Conservation (phyloP, 192 early-diverging fungal species). For the Entomortierella parvispora region DNA sequence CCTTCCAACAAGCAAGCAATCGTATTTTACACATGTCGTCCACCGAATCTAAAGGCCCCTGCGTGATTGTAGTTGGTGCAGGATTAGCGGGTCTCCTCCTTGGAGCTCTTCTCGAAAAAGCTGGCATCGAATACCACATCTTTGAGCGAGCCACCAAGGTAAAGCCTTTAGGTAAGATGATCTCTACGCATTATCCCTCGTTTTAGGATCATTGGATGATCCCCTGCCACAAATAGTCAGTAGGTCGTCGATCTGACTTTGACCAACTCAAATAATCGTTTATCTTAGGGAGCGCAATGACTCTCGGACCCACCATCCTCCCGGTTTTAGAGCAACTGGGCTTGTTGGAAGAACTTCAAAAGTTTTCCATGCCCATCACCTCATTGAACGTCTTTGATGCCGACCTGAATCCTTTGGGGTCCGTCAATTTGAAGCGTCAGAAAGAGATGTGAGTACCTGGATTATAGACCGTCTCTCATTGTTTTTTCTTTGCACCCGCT, state of each 20-base stretch:
- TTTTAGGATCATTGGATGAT: not conserved
- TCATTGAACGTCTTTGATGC: not conserved
- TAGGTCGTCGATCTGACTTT: not conserved
- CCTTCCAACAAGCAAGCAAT: too few species aligned
- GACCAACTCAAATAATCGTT: too few species aligned
- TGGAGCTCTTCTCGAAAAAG: not conserved
- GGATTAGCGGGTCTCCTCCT: not conserved
- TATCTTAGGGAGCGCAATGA: not conserved
- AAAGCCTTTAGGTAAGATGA: conserved; percentile 2
- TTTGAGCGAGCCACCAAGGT: conserved; percentile 11
- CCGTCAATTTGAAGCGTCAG: not conserved
- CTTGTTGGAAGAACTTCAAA: not conserved
- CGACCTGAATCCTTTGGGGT: not conserved
- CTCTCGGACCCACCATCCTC: not conserved
- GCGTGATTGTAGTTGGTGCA: not conserved
- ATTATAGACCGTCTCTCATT: not conserved
- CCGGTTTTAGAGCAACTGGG: not conserved
- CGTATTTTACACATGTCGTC: too few species aligned
- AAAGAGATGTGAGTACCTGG: not conserved
- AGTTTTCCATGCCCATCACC: not conserved
- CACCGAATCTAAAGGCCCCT: not conserved
- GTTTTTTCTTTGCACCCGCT: not conserved
- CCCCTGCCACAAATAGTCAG: too few species aligned
- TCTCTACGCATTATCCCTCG: not conserved
- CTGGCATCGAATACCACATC: not conserved